Percentiles rank a stretch among this genome's conserved stretches.
Conservation (phyloP, 106 monocot genomes). For the Allium cepa region DNA sequence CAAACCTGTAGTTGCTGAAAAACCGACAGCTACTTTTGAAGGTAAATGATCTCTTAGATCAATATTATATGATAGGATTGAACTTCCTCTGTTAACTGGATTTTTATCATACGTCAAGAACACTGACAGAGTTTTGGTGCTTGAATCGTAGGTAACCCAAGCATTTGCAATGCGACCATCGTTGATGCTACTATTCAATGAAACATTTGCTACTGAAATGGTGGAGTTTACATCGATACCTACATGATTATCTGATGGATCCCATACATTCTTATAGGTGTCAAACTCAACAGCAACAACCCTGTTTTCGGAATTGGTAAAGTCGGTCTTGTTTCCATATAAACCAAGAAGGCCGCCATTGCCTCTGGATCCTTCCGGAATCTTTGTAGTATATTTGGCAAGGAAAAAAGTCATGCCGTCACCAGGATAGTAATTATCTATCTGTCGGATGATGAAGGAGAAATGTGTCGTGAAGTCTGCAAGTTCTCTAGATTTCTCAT, state of each 20-base stretch:
- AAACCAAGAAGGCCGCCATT: slow-evolving; percentile 41
- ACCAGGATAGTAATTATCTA: slow-evolving; percentile 6
- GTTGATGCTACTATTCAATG: slow-evolving; percentile 29
- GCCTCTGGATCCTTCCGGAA: slow-evolving; percentile 18
- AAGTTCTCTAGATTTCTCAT: slow-evolving; percentile 9
- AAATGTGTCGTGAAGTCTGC: slow-evolving; percentile 57
- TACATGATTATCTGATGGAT: slow-evolving; percentile 36
- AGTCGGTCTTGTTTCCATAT: slow-evolving; percentile 5
- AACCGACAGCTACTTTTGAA: slow-evolving; percentile 35
- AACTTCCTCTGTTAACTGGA: slow-evolving; percentile 2
- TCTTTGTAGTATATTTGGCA: slow-evolving; percentile 17
- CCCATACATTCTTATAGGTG: slow-evolving; percentile 36
- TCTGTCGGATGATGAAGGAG: slow-evolving; percentile 40
- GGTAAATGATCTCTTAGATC: slow-evolving; percentile 22
- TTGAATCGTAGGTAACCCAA: slow-evolving; percentile 33
- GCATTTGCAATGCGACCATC: slow-evolving; percentile 24
- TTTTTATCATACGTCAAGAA: slow-evolving; percentile 25
- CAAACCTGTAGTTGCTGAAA: slow-evolving; percentile 42
- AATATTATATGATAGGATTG: slow-evolving; percentile 12
- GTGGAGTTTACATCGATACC: slow-evolving; percentile 53
- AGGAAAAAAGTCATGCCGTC: slow-evolving; percentile 83
- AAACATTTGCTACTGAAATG: slow-evolving; percentile 10
- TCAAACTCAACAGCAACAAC: slow-evolving; percentile 71
- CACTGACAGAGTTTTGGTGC: slow-evolving; percentile 30
- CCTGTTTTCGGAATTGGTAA: background rate